These are phyloP conservation scores for Penicillium sp. DNA, from an alignment of 2,329 filamentous ascomycete species.

Conservation along the genomic window DNA sequence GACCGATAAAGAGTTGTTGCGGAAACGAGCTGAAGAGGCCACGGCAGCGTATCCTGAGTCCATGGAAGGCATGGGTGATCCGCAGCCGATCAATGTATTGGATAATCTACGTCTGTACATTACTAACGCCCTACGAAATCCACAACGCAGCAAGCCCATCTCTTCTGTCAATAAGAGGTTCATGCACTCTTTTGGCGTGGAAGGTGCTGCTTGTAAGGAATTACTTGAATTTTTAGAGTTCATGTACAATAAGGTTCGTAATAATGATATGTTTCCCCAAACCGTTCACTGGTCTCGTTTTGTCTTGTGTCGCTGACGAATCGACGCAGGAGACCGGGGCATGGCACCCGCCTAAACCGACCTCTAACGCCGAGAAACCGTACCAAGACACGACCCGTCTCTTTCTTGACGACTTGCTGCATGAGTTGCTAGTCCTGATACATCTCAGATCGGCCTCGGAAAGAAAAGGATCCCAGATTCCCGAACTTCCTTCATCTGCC, in stretches of 20 bases:
- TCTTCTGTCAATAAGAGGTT: constrained; percentile 64
- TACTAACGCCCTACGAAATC: constrained; percentile 55
- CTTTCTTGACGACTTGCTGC: constrained; percentile 60
- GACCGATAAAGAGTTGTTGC: constrained; percentile 54
- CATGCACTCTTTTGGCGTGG: constrained; percentile 60
- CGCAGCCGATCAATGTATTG: constrained; percentile 56
- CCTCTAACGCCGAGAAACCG: constrained; percentile 35
- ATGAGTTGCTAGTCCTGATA: constrained; percentile 58
- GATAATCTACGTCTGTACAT: constrained; percentile 61
- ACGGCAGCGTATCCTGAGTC: constrained; percentile 54
- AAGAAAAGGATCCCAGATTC: constrained; percentile 36
- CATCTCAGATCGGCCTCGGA: constrained; percentile 44
- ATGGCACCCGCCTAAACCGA: constrained; percentile 47
- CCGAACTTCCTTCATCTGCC: constrained; percentile 37
- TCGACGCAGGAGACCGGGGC: constrained; percentile 35
- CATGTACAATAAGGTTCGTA: constrained; percentile 43
- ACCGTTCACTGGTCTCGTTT: not conserved
- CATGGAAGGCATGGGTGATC: constrained; percentile 52
- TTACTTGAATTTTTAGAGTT: constrained; percentile 62
- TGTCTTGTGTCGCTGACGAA: constrained; percentile 3
- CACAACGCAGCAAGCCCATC: constrained; percentile 55
- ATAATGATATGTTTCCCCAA: not conserved
- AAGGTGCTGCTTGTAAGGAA: constrained; percentile 53
- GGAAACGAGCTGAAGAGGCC: constrained; percentile 54
- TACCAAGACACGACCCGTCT: constrained; percentile 44